Evolutionary conservation across 164 flowering plant species (phyloP).

Genomic region (Dillenia turbinata): DNA sequence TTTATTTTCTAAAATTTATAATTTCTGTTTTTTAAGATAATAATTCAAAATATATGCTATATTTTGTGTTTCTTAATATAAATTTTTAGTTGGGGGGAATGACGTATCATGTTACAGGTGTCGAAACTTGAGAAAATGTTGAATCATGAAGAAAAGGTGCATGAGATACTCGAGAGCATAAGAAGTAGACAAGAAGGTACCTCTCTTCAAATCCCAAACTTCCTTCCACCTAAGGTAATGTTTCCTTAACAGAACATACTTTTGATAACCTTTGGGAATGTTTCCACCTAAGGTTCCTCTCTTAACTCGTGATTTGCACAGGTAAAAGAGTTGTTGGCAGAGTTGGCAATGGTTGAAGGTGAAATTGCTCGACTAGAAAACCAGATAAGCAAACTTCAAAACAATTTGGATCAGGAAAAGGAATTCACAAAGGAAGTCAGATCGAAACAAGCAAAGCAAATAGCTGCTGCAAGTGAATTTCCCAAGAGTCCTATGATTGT

Average conservation of each 20-base stretch:
- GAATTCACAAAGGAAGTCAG: conserved; percentile 30
- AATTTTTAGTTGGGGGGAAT: background rate
- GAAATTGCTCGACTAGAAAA: conserved; percentile 68
- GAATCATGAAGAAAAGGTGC: conserved; percentile 59
- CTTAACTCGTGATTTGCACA: conserved; percentile 15
- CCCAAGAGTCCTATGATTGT: background rate
- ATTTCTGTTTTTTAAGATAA: no score
- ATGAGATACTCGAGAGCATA: conserved; percentile 44
- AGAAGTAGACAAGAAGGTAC: conserved; percentile 30
- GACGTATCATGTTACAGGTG: conserved; percentile 35
- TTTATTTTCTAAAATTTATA: no score
- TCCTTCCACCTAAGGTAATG: conserved; percentile 72
- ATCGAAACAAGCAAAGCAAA: conserved; percentile 21
- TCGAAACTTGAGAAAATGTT: conserved; percentile 57
- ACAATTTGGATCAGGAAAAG: conserved; percentile 32
- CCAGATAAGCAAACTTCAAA: conserved; percentile 50
- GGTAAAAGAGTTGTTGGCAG: conserved; percentile 69
- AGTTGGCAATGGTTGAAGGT: conserved; percentile 72
- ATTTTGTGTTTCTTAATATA: no score
- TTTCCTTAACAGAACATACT: background rate
- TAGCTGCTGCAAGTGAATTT: conserved; percentile 11
- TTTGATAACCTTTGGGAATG: background rate
- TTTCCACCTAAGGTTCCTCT: no score
- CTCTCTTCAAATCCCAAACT: conserved; percentile 42
- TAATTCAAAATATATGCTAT: no score